These are phyloP conservation scores for Naganishia liquefaciens DNA, from an alignment of 1,284 basidiomycete genomes.

Conservation along the genomic window DNA sequence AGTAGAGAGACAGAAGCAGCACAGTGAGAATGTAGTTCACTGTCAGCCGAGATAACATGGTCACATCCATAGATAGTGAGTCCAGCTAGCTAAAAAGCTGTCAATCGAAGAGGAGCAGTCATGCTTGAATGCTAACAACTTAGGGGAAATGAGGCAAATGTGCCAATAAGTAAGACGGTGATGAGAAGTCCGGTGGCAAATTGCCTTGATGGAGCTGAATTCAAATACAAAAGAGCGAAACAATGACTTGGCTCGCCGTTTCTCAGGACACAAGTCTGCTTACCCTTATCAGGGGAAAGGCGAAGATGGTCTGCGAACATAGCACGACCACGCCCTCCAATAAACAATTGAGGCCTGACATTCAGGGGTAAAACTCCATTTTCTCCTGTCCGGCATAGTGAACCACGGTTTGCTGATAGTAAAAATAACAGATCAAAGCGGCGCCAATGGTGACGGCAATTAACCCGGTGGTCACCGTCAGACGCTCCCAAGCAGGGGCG, in stretches of 20 bases:
- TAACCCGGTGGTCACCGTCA: neutral
- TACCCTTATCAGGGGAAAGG: slow-evolving; percentile 14
- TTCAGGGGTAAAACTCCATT: slow-evolving; percentile 1
- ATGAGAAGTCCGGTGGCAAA: neutral
- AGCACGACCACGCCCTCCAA: slow-evolving; percentile 1
- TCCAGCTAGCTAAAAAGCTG: slow-evolving; percentile 2
- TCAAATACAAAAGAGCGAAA: neutral
- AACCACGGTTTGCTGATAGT: neutral
- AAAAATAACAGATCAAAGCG: neutral
- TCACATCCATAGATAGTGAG: slow-evolving; percentile 9
- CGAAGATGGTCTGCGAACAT: slow-evolving; percentile 2
- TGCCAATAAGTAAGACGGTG: neutral
- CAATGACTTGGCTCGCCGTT: neutral
- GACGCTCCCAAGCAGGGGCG: neutral
- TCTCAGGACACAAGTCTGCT: neutral
- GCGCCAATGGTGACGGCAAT: neutral
- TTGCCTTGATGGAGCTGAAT: slow-evolving; percentile 9
- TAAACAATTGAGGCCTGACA: slow-evolving; percentile 9
- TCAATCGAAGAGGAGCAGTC: neutral
- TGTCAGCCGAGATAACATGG: no score
- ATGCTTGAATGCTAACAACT: neutral
- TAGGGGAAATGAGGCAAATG: slow-evolving; percentile 6
- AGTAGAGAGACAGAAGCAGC: neutral
- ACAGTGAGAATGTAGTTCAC: neutral
- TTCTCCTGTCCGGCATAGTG: slow-evolving; percentile 4